phyloP scores from a whole-genome alignment of 192 early-diverging fungal genomes.

The Coemansia sp. region DNA sequence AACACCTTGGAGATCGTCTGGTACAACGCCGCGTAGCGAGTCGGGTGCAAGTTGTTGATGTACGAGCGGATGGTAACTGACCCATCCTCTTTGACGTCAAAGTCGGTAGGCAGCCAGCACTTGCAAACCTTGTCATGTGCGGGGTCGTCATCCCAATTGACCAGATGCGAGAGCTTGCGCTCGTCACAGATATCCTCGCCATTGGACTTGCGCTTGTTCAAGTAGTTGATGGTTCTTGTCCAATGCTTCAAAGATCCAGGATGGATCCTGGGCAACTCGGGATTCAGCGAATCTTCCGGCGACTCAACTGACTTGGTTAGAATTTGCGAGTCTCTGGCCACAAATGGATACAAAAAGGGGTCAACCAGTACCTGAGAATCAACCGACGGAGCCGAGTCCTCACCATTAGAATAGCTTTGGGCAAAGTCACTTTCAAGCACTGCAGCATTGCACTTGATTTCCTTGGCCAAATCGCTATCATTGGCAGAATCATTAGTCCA shows the following conservation, averaged over 20 bases:
- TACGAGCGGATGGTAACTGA: slow-evolving; percentile 56
- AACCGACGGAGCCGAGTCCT: background rate
- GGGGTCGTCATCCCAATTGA: no score
- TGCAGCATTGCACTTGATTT: background rate
- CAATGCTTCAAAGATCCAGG: background rate
- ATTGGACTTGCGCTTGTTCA: background rate
- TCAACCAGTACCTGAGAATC: background rate
- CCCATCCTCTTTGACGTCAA: slow-evolving; percentile 50
- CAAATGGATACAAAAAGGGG: background rate
- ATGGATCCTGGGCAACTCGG: background rate
- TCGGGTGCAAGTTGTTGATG: slow-evolving; percentile 69
- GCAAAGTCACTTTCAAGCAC: background rate
- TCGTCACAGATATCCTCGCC: background rate
- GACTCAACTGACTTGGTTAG: background rate
- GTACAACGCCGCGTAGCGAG: slow-evolving; percentile 47
- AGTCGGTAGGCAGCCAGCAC: slow-evolving; percentile 65
- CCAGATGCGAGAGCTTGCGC: slow-evolving; percentile 15
- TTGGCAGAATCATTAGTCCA: background rate
- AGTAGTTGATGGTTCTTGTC: background rate
- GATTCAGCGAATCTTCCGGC: background rate
- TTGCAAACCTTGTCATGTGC: background rate
- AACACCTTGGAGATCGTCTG: slow-evolving; percentile 49
- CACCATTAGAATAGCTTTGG: background rate
- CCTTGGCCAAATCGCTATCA: background rate
- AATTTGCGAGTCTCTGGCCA: background rate